Conservation (phyloP, 805 yeast species). For the Wickerhamiella siamensis region DNA sequence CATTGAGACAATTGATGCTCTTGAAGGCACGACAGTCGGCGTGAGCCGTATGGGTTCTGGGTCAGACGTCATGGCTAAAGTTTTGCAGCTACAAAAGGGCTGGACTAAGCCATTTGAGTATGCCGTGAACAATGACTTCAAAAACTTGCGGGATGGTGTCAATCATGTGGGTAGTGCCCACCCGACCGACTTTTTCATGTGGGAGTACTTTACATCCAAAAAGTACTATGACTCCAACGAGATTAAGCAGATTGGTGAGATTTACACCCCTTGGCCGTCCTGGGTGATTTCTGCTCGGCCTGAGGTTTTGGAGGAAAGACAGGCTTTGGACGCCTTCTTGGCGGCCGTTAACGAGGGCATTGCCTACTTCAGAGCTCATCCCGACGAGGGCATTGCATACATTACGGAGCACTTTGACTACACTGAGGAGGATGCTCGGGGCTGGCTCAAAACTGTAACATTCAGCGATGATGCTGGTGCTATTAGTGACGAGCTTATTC, state of each 20-base stretch:
- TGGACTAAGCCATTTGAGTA: conserved; percentile 34
- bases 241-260: conserved; percentile 70
- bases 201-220: conserved; percentile 88
- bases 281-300: conserved; percentile 61
- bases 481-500: conserved; percentile 37
- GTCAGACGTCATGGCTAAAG: conserved; percentile 81
- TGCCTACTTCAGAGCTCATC: conserved; percentile 42
- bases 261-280: conserved; percentile 93
- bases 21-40: conserved; percentile 53
- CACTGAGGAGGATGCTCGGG: conserved; percentile 57
- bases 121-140: conserved; percentile 50
- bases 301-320: conserved; percentile 25
- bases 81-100: conserved; percentile 47
- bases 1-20: conserved; percentile 29
- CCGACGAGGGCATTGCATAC: conserved; percentile 49
- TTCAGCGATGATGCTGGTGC: conserved; percentile 38
- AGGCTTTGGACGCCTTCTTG: conserved; percentile 30
- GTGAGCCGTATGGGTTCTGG: conserved; percentile 85
- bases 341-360: conserved; percentile 53
- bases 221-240: conserved; percentile 68
- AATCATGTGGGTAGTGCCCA: conserved; percentile 36
- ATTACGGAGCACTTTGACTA: conserved; percentile 63
- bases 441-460: conserved; percentile 68
- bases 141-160: conserved; percentile 67
- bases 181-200: conserved; percentile 74